Conservation (phyloP, 177 flowering plant genomes). For the Telopea speciosissima region DNA sequence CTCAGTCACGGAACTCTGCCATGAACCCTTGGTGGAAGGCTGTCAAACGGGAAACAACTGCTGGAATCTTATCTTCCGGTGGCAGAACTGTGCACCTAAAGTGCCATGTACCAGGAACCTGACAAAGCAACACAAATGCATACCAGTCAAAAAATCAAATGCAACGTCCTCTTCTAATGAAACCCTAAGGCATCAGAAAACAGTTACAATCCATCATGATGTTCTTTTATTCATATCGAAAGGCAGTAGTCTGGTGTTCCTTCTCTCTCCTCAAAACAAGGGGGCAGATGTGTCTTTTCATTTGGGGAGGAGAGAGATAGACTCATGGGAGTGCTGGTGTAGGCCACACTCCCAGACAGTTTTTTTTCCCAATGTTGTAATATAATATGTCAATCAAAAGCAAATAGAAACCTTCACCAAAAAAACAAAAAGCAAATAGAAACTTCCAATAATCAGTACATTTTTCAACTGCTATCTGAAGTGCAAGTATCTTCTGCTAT, state of each 20-base stretch:
- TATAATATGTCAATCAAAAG: no score
- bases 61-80: constrained; percentile 95
- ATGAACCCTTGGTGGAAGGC: constrained; percentile 81
- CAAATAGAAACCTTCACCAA: no score
- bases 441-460: no score
- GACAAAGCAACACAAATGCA: constrained; percentile 11
- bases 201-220: background rate
- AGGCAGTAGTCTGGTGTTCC: background rate
- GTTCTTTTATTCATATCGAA: background rate
- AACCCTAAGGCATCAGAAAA: background rate
- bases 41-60: constrained; percentile 61
- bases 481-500: no score
- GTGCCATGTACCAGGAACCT: constrained; percentile 99
- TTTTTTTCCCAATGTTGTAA: no score
- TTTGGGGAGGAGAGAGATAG: no score
- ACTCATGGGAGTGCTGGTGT: no score
- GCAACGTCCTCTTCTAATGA: background rate
- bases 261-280: no score
- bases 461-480: no score
- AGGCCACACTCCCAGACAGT: no score
- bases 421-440: no score
- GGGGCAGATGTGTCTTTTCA: no score
- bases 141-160: background rate
- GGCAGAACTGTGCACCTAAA: constrained; percentile 93
- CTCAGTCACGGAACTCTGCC: constrained; percentile 70